Evolutionary conservation across 140 eudicot species (phyloP).

Genomic region (Oenanthe javanica): DNA sequence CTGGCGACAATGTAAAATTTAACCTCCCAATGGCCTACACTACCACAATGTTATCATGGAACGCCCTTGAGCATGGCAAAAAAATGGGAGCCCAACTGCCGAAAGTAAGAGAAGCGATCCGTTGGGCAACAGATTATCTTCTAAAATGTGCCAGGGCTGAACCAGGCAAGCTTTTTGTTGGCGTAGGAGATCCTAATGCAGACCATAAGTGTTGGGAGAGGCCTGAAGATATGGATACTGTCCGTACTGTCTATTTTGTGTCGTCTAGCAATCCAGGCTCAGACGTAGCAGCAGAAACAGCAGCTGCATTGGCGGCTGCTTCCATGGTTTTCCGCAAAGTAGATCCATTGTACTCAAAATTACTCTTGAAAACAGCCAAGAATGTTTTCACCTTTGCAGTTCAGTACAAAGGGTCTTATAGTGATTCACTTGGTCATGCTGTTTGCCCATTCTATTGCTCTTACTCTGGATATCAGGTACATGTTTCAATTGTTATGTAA

Average conservation of each 20-base stretch:
- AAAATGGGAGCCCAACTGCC: conserved; percentile 52
- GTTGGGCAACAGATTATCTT: conserved; percentile 92
- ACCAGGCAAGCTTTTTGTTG: conserved; percentile 72
- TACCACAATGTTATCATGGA: conserved; percentile 82
- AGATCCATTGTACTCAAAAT: conserved; percentile 37
- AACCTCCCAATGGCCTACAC: conserved; percentile 92
- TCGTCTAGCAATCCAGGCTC: conserved; percentile 74
- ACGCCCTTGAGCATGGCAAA: conserved; percentile 60
- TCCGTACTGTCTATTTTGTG: conserved; percentile 59
- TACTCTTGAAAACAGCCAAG: conserved; percentile 58
- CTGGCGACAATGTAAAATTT: conserved; percentile 91
- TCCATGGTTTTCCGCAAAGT: conserved; percentile 60
- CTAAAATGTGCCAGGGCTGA: conserved; percentile 76
- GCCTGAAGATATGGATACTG: conserved; percentile 96
- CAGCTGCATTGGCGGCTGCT: conserved; percentile 92
- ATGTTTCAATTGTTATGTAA: not conserved
- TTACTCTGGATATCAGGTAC: conserved; percentile 80
- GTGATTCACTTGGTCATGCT: conserved; percentile 78
- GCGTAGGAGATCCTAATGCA: conserved; percentile 85
- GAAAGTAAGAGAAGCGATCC: conserved; percentile 48
- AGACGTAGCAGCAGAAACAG: conserved; percentile 90
- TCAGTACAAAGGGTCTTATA: conserved; percentile 66
- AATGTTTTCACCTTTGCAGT: conserved; percentile 65
- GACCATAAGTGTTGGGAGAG: conserved; percentile 97
- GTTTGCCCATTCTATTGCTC: conserved; percentile 97